A percentile compares a stretch with the other conserved stretches of the same genome.
Conservation (phyloP, 805 yeast species). For the Saturnispora diversa region DNA sequence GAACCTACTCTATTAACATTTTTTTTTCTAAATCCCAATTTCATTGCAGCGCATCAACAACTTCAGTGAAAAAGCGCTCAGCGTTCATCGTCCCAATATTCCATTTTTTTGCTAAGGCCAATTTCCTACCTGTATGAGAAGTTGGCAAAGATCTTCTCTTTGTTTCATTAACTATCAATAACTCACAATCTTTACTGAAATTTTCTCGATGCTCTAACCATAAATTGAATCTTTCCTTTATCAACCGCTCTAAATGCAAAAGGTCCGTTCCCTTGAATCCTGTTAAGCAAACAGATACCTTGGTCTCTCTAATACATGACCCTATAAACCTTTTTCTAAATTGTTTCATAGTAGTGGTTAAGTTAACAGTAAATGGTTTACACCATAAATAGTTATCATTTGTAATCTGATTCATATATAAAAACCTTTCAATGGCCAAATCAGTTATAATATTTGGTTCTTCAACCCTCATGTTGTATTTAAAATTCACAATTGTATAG, state of each 20-base stretch:
- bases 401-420: constrained; percentile 18
- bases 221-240: constrained; percentile 40
- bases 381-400: constrained; percentile 21
- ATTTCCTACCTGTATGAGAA: constrained; percentile 17
- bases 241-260: constrained; percentile 36
- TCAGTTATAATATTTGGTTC: constrained; percentile 21
- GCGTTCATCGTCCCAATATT: constrained; percentile 6
- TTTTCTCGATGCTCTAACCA: constrained; percentile 42
- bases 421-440: constrained; percentile 25
- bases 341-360: neutral
- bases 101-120: constrained; percentile 24
- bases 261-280: constrained; percentile 28
- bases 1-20: neutral
- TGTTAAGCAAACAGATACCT: constrained; percentile 21
- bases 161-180: constrained; percentile 34
- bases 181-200: constrained; percentile 43
- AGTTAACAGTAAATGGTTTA: constrained; percentile 14
- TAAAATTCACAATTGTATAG: constrained; percentile 21
- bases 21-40: no score
- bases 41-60: neutral
- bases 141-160: neutral
- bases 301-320: neutral
- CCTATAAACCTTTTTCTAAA: constrained; percentile 7
- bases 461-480: constrained; percentile 2
- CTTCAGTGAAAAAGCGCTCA: constrained; percentile 8